These are phyloP conservation scores for Pyrus bretschneideri DNA, from an alignment of 306 rosid species.

Conservation along the genomic window DNA sequence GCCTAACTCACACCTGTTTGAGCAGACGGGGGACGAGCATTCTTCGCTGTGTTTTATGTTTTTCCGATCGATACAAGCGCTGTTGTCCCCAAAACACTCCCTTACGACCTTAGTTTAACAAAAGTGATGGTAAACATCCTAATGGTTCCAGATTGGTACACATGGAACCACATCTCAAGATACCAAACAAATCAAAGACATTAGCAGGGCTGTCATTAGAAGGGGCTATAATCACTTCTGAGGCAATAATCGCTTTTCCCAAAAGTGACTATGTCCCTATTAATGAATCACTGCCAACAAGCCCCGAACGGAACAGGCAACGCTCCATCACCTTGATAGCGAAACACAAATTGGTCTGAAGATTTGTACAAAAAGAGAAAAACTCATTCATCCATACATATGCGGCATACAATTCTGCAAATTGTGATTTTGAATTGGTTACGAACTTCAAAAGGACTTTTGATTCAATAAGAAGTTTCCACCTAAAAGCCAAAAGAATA, in stretches of 20 bases:
- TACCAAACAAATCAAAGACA: too few species aligned
- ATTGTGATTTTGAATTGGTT: neutral
- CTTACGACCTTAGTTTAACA: neutral
- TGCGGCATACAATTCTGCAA: neutral
- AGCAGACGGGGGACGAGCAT: neutral
- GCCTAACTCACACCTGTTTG: neutral
- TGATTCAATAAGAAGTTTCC: neutral
- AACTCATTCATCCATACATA: neutral
- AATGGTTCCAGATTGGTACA: neutral
- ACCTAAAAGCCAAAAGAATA: conserved; percentile 6
- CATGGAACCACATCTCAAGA: neutral
- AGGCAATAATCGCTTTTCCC: neutral
- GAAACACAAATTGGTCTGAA: neutral
- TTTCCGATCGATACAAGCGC: neutral
- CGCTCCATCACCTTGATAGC: neutral
- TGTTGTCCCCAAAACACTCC: neutral
- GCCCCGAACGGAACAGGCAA: neutral
- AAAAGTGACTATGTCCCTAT: neutral
- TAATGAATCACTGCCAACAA: neutral
- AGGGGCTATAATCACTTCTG: neutral
- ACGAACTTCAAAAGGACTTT: neutral
- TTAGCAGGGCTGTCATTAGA: neutral
- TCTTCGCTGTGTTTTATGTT: neutral
- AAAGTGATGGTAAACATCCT: neutral
- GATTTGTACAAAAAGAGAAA: neutral